Evolutionary conservation across 1,284 basidiomycete species (phyloP).

Genomic region (Ceratobasidium sp.): DNA sequence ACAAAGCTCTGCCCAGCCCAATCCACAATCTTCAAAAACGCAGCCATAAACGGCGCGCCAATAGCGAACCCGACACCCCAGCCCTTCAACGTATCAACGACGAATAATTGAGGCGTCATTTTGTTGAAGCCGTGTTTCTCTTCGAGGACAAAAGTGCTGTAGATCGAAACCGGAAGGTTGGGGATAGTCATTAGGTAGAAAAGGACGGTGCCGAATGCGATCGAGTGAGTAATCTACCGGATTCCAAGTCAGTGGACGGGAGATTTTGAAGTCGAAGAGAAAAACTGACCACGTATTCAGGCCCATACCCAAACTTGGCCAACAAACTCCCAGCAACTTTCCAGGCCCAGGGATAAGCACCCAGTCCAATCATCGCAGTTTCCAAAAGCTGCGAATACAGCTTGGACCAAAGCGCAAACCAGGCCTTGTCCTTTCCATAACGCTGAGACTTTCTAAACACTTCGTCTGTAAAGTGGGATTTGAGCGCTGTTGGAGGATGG

Average conservation of each 20-base stretch:
- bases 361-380: slow-evolving; percentile 72
- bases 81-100: slow-evolving; percentile 80
- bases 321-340: slow-evolving; percentile 60
- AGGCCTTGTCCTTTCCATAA: slow-evolving; percentile 92
- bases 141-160: slow-evolving; percentile 92
- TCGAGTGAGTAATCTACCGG: slow-evolving; percentile 77
- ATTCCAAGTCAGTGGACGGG: slow-evolving; percentile 35
- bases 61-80: slow-evolving; percentile 75
- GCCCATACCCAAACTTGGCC: slow-evolving; percentile 63
- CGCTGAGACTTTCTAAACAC: slow-evolving; percentile 87
- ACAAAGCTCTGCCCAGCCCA: slow-evolving; percentile 80
- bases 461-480: slow-evolving; percentile 70
- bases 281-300: slow-evolving; percentile 67
- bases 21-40: slow-evolving; percentile 86
- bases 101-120: slow-evolving; percentile 75
- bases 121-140: slow-evolving; percentile 98
- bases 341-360: slow-evolving; percentile 84
- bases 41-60: slow-evolving; percentile 86
- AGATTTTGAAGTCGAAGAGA: slow-evolving; percentile 15
- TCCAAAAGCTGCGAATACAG: slow-evolving; percentile 76
- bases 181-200: slow-evolving; percentile 72
- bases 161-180: slow-evolving; percentile 74
- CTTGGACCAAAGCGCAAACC: slow-evolving; percentile 75
- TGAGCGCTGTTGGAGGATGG: slow-evolving; percentile 76
- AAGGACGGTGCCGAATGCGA: slow-evolving; percentile 74